Percentiles rank a stretch among this genome's conserved stretches.
These are phyloP conservation scores for Kockiozyma suomiensis DNA, from an alignment of 805 yeast species.

Conservation along the genomic window DNA sequence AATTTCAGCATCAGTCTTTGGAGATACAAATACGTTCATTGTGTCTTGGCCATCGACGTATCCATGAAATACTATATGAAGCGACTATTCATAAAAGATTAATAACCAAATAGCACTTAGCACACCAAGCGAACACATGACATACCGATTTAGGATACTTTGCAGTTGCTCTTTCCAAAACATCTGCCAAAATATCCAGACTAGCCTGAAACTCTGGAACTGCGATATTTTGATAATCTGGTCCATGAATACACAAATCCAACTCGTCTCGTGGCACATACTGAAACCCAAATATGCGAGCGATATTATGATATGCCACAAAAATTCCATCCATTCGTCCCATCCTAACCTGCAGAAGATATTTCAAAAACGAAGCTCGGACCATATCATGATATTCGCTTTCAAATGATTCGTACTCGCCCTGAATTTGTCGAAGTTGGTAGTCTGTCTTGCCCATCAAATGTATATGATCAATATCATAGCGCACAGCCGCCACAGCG, in stretches of 20 bases:
- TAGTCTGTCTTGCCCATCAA: slow-evolving; percentile 64
- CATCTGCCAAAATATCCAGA: slow-evolving; percentile 52
- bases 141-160: slow-evolving; percentile 40
- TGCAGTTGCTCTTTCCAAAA: slow-evolving; percentile 47
- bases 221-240: slow-evolving; percentile 53
- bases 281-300: slow-evolving; percentile 83
- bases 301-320: slow-evolving; percentile 84
- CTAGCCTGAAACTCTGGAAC: slow-evolving; percentile 68
- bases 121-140: not conserved
- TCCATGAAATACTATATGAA: slow-evolving; percentile 27
- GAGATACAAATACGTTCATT: slow-evolving; percentile 39
- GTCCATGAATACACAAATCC: slow-evolving; percentile 62
- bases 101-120: not conserved
- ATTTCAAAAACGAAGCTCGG: slow-evolving; percentile 76
- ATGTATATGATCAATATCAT: slow-evolving; percentile 68
- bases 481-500: slow-evolving; percentile 83
- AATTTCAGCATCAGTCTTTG: slow-evolving; percentile 39
- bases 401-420: slow-evolving; percentile 77
- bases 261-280: slow-evolving; percentile 75
- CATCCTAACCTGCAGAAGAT: slow-evolving; percentile 86
- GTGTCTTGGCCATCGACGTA: slow-evolving; percentile 27
- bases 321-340: slow-evolving; percentile 98
- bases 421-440: slow-evolving; percentile 62
- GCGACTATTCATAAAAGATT: no score
- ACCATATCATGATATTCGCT: slow-evolving; percentile 77